Percentiles rank a stretch among this genome's conserved stretches.
Evolutionary conservation across 768 basidiomycete species (phyloP).

Genomic region (Auriscalpium microsporum): DNA sequence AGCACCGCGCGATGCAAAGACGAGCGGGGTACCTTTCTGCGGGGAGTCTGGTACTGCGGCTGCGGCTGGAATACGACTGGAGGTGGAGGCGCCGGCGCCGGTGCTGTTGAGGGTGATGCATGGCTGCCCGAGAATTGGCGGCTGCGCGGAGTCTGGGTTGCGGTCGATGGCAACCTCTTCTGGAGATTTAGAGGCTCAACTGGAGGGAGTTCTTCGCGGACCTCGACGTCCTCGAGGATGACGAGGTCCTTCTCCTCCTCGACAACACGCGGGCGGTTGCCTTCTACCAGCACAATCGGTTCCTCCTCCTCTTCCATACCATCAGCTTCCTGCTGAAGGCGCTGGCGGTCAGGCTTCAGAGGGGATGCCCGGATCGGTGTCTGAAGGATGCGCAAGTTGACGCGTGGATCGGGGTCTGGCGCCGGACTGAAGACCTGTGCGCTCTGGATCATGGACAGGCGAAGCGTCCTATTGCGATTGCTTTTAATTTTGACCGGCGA

Average conservation of each 20-base stretch:
- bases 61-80: slow-evolving; percentile 14
- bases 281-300: slow-evolving; percentile 51
- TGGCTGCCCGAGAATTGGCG: slow-evolving; percentile 4
- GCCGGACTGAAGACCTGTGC: slow-evolving; percentile 67
- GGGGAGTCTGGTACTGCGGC: slow-evolving; percentile 18
- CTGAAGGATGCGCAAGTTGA: slow-evolving; percentile 57
- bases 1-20: slow-evolving; percentile 64
- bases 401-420: slow-evolving; percentile 48
- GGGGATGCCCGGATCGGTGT: slow-evolving; percentile 35
- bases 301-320: slow-evolving; percentile 32
- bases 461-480: slow-evolving; percentile 36
- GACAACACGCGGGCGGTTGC: slow-evolving; percentile 56
- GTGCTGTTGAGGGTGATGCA: slow-evolving; percentile 10
- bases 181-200: slow-evolving; percentile 4
- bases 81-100: slow-evolving; percentile 4
- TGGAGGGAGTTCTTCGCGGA: slow-evolving; percentile 10
- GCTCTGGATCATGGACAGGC: slow-evolving; percentile 69
- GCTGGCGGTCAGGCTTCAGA: slow-evolving; percentile 9
- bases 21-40: slow-evolving; percentile 25
- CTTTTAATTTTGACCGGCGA: slow-evolving; percentile 1
- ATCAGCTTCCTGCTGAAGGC: slow-evolving; percentile 19
- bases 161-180: slow-evolving; percentile 7
- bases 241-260: slow-evolving; percentile 65
- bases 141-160: slow-evolving; percentile 6
- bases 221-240: slow-evolving; percentile 61